Evolutionary conservation across 1,139 yeast genomes (phyloP), one percentile per base, ranked within the genome.

Genomic region (Taphrina sp.): DNA sequence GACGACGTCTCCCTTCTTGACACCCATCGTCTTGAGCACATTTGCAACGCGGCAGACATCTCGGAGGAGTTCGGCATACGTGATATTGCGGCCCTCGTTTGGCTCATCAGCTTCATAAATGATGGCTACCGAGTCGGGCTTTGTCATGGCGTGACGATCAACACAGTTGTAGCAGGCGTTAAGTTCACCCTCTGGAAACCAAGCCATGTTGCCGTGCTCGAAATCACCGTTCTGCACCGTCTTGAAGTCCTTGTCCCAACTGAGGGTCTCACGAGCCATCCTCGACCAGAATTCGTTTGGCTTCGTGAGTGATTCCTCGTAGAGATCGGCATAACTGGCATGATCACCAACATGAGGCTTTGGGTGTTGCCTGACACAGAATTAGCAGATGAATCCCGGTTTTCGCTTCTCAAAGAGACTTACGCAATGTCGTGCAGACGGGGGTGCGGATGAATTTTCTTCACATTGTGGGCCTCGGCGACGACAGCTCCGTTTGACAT

Each of bases 81-180:
- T 88, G 69, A 90, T 77, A 60, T 72, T 76, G 67, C 80, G 77
- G 64, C 72, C 71, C 60, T 89, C 95, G 53, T 72, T 73, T 70
- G 88, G 95, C 64, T 86, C 94, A 70, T 92, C 98, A 58, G 96
- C 96, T 75, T 92, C 98, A 74, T 86, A 90, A 65, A 90, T 85
- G 61, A 92, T 75, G 59, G 98, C 98, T 33, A 67, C 63, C 62
- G 89, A 88, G 68, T 88, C 80, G 59, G 98, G 98, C 69, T 79
- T 84, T 57, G 77, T 78, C 63, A 85, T 78, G 7, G 98, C 98
- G 69, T 88, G 95, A 75, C 97, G 82, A 73, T 92, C 98, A 64
- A 92, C 95, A 79, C 96, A 86, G 76, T 92, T 92, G 76, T 84
- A 90, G 59, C 88, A 78, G 49, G 98, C 97, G 68, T 92, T 92